Evolutionary conservation across 345 rosid genomes (phyloP), one percentile per base, ranked within the genome.

Genomic region (Citrus hindsii): DNA sequence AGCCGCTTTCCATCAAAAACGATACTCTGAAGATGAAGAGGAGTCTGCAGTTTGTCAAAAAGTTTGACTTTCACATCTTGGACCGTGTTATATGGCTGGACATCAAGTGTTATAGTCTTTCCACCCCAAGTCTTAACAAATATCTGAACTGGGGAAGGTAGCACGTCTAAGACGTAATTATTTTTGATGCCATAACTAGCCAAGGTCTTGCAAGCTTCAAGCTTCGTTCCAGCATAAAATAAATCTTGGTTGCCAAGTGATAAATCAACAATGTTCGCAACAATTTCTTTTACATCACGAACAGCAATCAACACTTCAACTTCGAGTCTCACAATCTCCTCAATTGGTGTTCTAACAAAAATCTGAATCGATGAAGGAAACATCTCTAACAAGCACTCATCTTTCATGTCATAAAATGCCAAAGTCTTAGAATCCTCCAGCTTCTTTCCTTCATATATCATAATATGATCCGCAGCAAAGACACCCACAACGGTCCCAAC

Each of bases 111-210:
- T 7, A 84, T 6, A 38, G 81, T 85, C 67, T 80, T 77, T 40
- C 87, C 83, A 25, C 33, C 76, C 84, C 87, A 82, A 18, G 76
- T 55, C 72, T 42, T 83, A 19, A 83, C 84, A 71, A 83, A 87
- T 76, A 81, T 67, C 74, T 80, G 90, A 78, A 73, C 65, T 1
- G 4, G 12, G 16, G 32, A 24, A 12, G 55, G 76, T 24, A 61
- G 9, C 59, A 85, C 51, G 73, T 76, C 70, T 18, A 87, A 76
- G 67, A 72, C 4, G 7, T 71, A 80, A 22, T 67, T 77, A 18
- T 87, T 84, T 79, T 82, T 71, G 58, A 84, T 68, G 58, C 74
- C 74, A 22, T 82, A 84, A 64, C 27, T 80, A 55, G 88, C 87
- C 79, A 87, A 55, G 32, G 76, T 82, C 69, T 80, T 83, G 25